Percentiles rank a stretch among this genome's conserved stretches.
These are phyloP conservation scores for Hyphopichia khmerensis DNA, from an alignment of 1,139 yeast genomes.

Conservation along the genomic window DNA sequence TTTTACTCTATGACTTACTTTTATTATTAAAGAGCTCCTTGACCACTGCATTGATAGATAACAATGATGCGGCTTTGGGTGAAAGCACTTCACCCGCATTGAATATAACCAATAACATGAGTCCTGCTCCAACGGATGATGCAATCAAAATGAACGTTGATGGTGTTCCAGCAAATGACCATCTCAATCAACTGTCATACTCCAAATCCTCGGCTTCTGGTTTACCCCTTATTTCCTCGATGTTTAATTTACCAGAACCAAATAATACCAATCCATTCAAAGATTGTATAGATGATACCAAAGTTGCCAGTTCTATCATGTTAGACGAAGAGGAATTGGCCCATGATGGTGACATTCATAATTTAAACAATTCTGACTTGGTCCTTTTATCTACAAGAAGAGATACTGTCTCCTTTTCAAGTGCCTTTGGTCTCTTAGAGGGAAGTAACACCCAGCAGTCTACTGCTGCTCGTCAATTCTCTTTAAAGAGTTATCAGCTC, in stretches of 20 bases:
- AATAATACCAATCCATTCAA: constrained; percentile 25
- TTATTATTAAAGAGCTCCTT: constrained; percentile 51
- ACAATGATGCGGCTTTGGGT: constrained; percentile 11
- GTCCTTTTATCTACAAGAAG: constrained; percentile 18
- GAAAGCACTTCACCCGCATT: constrained; percentile 14
- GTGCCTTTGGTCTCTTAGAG: constrained; percentile 21
- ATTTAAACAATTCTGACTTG: constrained; percentile 28
- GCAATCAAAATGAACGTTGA: constrained; percentile 4
- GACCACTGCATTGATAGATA: constrained; percentile 17
- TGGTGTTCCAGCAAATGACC: constrained; percentile 1
- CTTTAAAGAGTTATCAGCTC: constrained; percentile 55
- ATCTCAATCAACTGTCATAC: constrained; percentile 1
- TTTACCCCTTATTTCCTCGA: constrained; percentile 10
- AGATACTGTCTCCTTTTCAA: constrained; percentile 17
- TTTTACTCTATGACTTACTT: constrained; percentile 62
- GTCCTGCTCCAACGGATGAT: constrained; percentile 6
- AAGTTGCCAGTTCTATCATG: constrained; percentile 26
- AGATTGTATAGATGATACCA: constrained; percentile 18
- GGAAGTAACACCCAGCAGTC: constrained; percentile 2
- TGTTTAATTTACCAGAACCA: constrained; percentile 39
- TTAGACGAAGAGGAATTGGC: constrained; percentile 35
- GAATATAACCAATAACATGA: neutral
- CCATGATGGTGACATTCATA: constrained; percentile 33
- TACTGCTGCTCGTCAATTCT: constrained; percentile 17
- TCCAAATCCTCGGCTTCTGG: constrained; percentile 3